A percentile compares a stretch with the other conserved stretches of the same genome.
These are phyloP conservation scores for Wolfiporia cocos DNA, from an alignment of 1,284 basidiomycete species.

Conservation along the genomic window DNA sequence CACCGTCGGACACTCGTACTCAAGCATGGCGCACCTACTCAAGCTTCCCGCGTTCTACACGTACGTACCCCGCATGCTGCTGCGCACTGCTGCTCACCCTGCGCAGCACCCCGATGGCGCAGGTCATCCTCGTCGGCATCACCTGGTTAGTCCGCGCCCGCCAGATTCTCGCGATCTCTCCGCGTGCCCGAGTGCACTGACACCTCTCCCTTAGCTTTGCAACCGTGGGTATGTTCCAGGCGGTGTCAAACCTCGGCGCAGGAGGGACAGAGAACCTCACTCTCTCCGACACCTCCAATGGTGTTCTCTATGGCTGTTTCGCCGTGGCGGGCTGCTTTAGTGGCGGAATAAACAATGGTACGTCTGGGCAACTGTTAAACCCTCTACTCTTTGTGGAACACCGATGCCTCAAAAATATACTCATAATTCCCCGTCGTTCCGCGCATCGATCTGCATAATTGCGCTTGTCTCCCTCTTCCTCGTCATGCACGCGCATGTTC, in stretches of 20 bases:
- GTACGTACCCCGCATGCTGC: conserved; percentile 14
- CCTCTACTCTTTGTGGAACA: neutral
- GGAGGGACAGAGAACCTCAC: conserved; percentile 37
- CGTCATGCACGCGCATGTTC: too few relatives aligned
- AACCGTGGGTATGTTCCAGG: conserved; percentile 46
- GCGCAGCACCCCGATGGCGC: conserved; percentile 31
- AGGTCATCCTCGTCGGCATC: conserved; percentile 37
- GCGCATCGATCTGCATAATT: too few relatives aligned
- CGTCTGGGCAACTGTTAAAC: conserved; percentile 11
- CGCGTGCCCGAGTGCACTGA: conserved; percentile 7
- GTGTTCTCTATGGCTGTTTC: conserved; percentile 40
- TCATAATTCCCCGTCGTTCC: too few relatives aligned
- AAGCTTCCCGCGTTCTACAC: conserved; percentile 27
- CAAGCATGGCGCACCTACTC: too few relatives aligned
- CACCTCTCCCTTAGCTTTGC: conserved; percentile 28
- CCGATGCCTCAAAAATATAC: conserved; percentile 8
- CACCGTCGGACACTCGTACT: too few relatives aligned
- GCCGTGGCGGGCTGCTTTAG: conserved; percentile 40
- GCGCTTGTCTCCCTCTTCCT: too few relatives aligned
- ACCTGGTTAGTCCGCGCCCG: conserved; percentile 29
- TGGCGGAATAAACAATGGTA: conserved; percentile 42
- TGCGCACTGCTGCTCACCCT: neutral
- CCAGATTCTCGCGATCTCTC: conserved; percentile 5
- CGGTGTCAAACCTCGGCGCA: conserved; percentile 39
- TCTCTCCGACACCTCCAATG: conserved; percentile 36